phyloP scores from a whole-genome alignment of 768 basidiomycete species.

The Phanerodontia chrysosporium region DNA sequence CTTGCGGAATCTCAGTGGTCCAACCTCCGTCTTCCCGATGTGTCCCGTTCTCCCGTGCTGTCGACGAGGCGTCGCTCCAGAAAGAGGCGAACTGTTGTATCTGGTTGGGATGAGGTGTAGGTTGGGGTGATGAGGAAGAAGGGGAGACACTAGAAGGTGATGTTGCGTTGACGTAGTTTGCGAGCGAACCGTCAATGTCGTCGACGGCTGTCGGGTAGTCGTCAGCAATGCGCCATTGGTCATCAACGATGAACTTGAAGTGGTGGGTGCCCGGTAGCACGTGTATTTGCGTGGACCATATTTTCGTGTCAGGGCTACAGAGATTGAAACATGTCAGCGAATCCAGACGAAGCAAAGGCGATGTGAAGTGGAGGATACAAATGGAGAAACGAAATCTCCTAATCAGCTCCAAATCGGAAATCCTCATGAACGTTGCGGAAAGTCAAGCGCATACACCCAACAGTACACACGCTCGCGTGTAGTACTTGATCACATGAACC shows the following conservation, averaged over 20 bases:
- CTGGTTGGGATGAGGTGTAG: slow-evolving; percentile 16
- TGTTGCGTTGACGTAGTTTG: slow-evolving; percentile 85
- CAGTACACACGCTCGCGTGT: not conserved
- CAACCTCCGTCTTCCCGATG: slow-evolving; percentile 44
- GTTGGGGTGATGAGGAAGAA: slow-evolving; percentile 21
- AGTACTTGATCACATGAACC: not conserved
- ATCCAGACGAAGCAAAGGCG: not conserved
- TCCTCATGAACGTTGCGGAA: not conserved
- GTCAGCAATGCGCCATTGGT: slow-evolving; percentile 73
- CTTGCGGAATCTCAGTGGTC: slow-evolving; percentile 76
- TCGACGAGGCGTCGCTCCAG: slow-evolving; percentile 35
- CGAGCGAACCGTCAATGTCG: slow-evolving; percentile 81
- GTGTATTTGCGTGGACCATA: slow-evolving; percentile 37
- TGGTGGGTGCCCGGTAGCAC: slow-evolving; percentile 91
- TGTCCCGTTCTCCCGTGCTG: slow-evolving; percentile 10
- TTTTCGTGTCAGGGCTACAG: slow-evolving; percentile 29
- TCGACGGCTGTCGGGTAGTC: slow-evolving; percentile 87
- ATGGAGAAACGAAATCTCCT: not conserved
- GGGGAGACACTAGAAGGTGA: slow-evolving; percentile 26
- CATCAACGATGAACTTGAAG: slow-evolving; percentile 93
- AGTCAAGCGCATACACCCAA: not conserved
- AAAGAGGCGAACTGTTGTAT: slow-evolving; percentile 34
- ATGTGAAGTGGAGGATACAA: not conserved
- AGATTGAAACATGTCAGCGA: not conserved
- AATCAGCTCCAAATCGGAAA: not conserved